These are phyloP conservation scores for Aspergillus indologenus DNA, from an alignment of 495 filamentous ascomycete genomes.

Conservation along the genomic window DNA sequence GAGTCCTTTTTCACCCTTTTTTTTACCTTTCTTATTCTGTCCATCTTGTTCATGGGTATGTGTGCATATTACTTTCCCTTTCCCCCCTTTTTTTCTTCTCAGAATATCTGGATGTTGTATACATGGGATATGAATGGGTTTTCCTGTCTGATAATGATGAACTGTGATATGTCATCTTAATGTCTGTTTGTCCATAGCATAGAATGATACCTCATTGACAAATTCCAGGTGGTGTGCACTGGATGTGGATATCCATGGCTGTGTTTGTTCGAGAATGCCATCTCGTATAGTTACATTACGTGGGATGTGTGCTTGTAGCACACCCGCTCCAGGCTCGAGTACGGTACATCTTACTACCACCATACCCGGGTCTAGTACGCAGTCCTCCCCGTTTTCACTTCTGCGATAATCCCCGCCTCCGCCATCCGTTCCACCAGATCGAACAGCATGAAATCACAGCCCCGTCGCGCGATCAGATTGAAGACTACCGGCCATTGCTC, in stretches of 20 bases:
- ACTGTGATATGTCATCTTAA: neutral
- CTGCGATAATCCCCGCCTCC: slow-evolving; percentile 29
- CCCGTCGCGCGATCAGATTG: slow-evolving; percentile 32
- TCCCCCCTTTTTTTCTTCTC: neutral
- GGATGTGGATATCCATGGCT: neutral
- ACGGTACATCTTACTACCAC: too few relatives aligned
- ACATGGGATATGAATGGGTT: neutral
- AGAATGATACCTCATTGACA: neutral
- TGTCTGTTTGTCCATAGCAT: neutral
- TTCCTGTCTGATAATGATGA: neutral
- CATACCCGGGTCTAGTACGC: neutral
- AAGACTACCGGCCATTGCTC: slow-evolving; percentile 43
- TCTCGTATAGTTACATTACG: too few relatives aligned
- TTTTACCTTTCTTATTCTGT: neutral
- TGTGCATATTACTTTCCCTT: neutral
- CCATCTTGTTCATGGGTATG: neutral
- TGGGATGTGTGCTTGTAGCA: neutral
- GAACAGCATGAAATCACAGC: slow-evolving; percentile 44
- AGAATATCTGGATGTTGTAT: neutral
- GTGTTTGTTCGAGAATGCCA: too few relatives aligned
- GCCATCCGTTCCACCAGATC: slow-evolving; percentile 43
- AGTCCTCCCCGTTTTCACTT: slow-evolving; percentile 7
- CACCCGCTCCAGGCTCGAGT: too few relatives aligned
- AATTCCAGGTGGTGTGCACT: neutral
- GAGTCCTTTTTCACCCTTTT: neutral